Percentiles rank a stretch among this genome's conserved stretches.
These are phyloP conservation scores for Nicotiana tomentosiformis DNA, from an alignment of 257 asterid species.

Conservation along the genomic window DNA sequence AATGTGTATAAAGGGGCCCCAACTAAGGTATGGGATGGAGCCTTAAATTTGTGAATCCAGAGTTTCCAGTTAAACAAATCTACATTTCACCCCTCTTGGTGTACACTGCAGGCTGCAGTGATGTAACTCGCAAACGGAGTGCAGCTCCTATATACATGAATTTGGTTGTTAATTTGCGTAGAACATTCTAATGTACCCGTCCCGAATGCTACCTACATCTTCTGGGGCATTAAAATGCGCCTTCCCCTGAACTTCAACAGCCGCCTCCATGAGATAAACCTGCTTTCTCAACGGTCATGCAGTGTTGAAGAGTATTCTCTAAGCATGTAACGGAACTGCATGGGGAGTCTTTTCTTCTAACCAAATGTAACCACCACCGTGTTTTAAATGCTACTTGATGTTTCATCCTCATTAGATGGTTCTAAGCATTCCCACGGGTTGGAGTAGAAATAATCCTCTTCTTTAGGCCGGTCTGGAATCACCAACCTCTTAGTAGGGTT, in stretches of 20 bases:
- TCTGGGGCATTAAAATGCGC: slow-evolving; percentile 8
- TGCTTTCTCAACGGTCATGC: not conserved
- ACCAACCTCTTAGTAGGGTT: slow-evolving; percentile 28
- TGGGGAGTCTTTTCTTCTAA: not conserved
- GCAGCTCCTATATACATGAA: slow-evolving; percentile 71
- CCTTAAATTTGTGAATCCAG: slow-evolving; percentile 1
- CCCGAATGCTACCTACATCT: not conserved
- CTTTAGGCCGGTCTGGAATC: slow-evolving; percentile 45
- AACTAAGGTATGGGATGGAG: slow-evolving; percentile 3
- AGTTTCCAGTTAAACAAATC: slow-evolving; percentile 27
- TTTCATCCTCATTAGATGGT: slow-evolving; percentile 10
- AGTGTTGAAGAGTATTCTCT: not conserved
- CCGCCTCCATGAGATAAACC: not conserved
- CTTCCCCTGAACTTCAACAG: not conserved
- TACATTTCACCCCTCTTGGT: slow-evolving; percentile 47
- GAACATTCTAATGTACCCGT: slow-evolving; percentile 9
- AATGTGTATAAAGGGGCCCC: not conserved
- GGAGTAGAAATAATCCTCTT: slow-evolving; percentile 62
- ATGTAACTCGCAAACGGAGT: slow-evolving; percentile 47
- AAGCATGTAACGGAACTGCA: not conserved
- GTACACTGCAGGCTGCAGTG: slow-evolving; percentile 32
- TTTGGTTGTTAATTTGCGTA: slow-evolving; percentile 23
- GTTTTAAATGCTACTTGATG: not conserved
- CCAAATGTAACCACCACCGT: not conserved
- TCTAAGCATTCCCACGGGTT: slow-evolving; percentile 62